Conservation (phyloP, 371 early-diverging fungal species). For the Spiromyces aspiralis region DNA sequence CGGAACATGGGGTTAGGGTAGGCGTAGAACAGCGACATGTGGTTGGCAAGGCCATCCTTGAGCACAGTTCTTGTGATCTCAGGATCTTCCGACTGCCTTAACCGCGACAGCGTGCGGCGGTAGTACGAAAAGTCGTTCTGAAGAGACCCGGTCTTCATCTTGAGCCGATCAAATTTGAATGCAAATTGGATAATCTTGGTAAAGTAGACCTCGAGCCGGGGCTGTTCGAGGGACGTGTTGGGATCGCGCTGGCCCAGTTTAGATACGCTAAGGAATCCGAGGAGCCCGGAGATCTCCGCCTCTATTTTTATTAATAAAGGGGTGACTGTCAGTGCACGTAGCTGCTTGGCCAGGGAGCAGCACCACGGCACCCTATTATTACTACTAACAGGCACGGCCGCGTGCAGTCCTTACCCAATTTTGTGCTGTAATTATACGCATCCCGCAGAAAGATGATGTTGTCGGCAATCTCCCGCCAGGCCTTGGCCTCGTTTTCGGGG, state of each 20-base stretch:
- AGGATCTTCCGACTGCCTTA: conserved; percentile 36
- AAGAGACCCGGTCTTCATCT: conserved; percentile 13
- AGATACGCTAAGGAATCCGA: not conserved
- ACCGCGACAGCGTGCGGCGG: conserved; percentile 70
- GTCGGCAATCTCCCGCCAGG: not conserved
- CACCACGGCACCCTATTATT: too few species aligned
- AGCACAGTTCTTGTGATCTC: conserved; percentile 27
- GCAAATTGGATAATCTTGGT: not conserved
- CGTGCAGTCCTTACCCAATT: not conserved
- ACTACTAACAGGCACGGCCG: not conserved
- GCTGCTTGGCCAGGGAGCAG: too few species aligned
- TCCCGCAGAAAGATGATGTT: not conserved
- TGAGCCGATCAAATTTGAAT: not conserved
- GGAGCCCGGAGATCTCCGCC: not conserved
- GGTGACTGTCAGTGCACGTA: not conserved
- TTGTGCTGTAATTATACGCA: not conserved
- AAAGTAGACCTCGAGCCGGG: not conserved
- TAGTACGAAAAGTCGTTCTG: conserved; percentile 96
- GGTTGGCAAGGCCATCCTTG: conserved; percentile 74
- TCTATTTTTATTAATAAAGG: not conserved
- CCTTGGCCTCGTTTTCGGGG: not conserved
- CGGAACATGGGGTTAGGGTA: conserved; percentile 86
- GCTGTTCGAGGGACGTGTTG: not conserved
- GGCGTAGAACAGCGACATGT: conserved; percentile 88
- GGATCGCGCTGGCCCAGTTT: not conserved